Conservation (phyloP, 352 stramenopile genomes). For the Nothophytophthora sp. region DNA sequence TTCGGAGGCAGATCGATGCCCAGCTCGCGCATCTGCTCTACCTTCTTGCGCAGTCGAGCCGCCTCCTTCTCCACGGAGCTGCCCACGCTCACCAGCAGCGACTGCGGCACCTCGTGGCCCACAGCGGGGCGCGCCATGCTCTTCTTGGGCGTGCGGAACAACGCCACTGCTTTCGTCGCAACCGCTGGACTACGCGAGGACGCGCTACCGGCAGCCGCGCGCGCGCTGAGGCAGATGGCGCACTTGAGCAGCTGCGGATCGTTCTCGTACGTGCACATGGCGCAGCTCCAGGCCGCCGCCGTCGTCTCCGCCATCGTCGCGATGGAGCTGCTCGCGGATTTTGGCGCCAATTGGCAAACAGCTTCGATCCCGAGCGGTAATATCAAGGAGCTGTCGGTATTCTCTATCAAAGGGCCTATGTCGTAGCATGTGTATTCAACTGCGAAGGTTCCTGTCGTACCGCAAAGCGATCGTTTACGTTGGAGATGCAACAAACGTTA, state of each 20-base stretch:
- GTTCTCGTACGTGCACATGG: constrained; percentile 81
- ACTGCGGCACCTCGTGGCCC: constrained; percentile 16
- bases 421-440: not conserved
- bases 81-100: constrained; percentile 55
- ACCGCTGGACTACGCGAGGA: not conserved
- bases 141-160: constrained; percentile 12
- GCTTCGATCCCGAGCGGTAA: not conserved
- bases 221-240: constrained; percentile 49
- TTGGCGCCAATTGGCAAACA: not conserved
- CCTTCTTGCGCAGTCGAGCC: constrained; percentile 59
- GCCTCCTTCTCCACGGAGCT: constrained; percentile 68
- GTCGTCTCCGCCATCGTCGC: not conserved
- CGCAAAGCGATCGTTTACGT: too few relatives aligned
- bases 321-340: too few relatives aligned
- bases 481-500: too few relatives aligned
- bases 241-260: constrained; percentile 31
- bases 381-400: not conserved
- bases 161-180: not conserved
- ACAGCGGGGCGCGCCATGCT: not conserved
- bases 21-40: constrained; percentile 75
- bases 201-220: not conserved
- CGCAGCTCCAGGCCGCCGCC: constrained; percentile 56
- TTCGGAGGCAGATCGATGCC: constrained; percentile 64
- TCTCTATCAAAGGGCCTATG: not conserved
- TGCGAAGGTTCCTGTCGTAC: too few relatives aligned